A percentile compares a stretch with the other conserved stretches of the same genome.
Conservation (phyloP, 2,329 filamentous ascomycete species). For the Penicillium palitans region DNA sequence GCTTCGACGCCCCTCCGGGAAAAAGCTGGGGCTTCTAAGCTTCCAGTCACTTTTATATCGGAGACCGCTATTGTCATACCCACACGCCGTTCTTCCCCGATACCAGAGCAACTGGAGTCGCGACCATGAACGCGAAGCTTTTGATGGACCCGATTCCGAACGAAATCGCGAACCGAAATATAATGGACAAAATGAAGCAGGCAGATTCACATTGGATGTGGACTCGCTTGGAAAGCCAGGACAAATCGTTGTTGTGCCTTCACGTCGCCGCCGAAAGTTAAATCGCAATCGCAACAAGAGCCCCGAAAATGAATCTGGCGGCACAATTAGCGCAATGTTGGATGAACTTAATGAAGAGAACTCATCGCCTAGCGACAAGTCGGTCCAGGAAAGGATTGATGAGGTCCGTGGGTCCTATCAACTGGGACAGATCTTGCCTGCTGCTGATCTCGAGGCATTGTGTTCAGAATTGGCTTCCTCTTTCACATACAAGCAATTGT, state of each 20-base stretch:
- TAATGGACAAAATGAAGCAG: constrained; percentile 3
- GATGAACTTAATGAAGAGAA: constrained; percentile 28
- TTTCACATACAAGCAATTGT: constrained; percentile 38
- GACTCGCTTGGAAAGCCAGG: constrained; percentile 39
- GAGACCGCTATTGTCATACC: constrained; percentile 10
- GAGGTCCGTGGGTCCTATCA: constrained; percentile 25
- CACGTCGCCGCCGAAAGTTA: constrained; percentile 21
- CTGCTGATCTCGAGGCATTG: constrained; percentile 33
- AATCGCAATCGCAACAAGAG: constrained; percentile 4
- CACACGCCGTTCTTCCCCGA: constrained; percentile 21
- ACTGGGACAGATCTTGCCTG: constrained; percentile 28
- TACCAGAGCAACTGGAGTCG: constrained; percentile 20
- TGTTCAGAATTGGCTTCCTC: constrained; percentile 34
- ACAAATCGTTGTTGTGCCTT: constrained; percentile 38
- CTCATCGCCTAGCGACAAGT: constrained; percentile 8
- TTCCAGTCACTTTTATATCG: constrained; percentile 16
- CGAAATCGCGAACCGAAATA: background rate
- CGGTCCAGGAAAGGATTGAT: constrained; percentile 31
- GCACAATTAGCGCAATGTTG: constrained; percentile 25
- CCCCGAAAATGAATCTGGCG: constrained; percentile 6
- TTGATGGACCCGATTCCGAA: constrained; percentile 5
- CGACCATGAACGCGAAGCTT: constrained; percentile 5
- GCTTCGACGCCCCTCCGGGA: constrained; percentile 27
- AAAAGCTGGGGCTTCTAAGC: constrained; percentile 25
- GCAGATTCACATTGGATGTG: constrained; percentile 32